Base-by-base conservation (phyloP, 306 rosid genomes). In the Cucurbita argyrosperma region DNA sequence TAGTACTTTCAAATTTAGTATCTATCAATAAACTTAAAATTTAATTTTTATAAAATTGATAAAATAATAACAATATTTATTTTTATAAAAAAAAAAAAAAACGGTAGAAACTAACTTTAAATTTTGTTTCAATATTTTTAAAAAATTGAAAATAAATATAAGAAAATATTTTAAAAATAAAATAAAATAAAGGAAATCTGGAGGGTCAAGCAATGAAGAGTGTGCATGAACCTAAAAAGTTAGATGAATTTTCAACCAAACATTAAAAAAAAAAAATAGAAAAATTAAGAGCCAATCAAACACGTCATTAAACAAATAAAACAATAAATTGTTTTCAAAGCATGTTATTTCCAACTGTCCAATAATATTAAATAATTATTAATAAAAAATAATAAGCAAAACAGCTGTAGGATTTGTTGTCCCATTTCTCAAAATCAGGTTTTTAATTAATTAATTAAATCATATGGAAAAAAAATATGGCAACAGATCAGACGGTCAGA, bases 291-390 rank as follows among this genome's bases (percentile, higher is more conserved):
- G 35, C 42, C 65, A 59, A 59, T 23, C 42, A 61, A 35, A 35
- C 18, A 14, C 18, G 38, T 6, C 68, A 61, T 61, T 37, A 61
- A 59, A 59, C n/a, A 59, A 59, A 59, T 12, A 11, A n/a, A 59
- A 26, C 9, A 59, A 59, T 4, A 59, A 30, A 14, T 62, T 62
- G 8, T 39, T 7, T 4, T 8, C 12, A 63, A 40, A 63, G 30
- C 71, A 64, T 64, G 71, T 64, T 64, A 64, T 64, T 42, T 64
- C 71, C 54, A 67, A 49, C 55, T 67, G 55, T 67, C 53, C 72
- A 39, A 46, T 8, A 19, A 66, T 46, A 64, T 18, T 40, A 64
- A 18, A 64, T 45, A 12, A 10, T 30, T 1, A 30, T 2, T 30
- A 30, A 30, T 26, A 30, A 46, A 46, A 6, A 30, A 30, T 30